phyloP scores from a whole-genome alignment of 2,329 filamentous ascomycete species.

The Pseudogymnoascus sp. region DNA sequence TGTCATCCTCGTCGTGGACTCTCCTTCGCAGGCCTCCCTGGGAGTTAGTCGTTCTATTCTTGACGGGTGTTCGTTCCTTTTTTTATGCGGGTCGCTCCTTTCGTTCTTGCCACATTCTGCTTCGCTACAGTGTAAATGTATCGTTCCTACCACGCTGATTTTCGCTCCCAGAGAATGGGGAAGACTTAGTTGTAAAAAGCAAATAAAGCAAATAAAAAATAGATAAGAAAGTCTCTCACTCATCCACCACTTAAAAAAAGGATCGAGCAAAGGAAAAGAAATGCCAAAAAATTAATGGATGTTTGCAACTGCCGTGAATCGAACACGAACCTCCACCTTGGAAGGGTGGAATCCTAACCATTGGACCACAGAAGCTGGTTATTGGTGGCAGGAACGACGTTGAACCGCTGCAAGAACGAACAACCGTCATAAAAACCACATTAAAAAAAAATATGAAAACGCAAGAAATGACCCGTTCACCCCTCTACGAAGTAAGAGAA shows the following conservation, averaged over 20 bases:
- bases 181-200: too few relatives aligned
- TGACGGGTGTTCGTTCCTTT: neutral
- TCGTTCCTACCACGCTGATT: too few relatives aligned
- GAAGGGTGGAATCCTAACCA: slow-evolving; percentile 22
- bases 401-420: too few relatives aligned
- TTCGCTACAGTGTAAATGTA: too few relatives aligned
- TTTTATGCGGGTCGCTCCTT: neutral
- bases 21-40: neutral
- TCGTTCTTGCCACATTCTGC: too few relatives aligned
- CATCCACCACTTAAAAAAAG: neutral
- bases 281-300: neutral
- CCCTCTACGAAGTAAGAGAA: neutral
- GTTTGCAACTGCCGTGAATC: slow-evolving; percentile 17
- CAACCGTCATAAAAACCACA: too few relatives aligned
- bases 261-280: neutral
- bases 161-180: too few relatives aligned
- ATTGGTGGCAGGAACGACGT: too few relatives aligned
- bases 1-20: neutral
- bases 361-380: slow-evolving; percentile 10
- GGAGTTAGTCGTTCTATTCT: neutral
- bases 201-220: neutral
- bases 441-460: too few relatives aligned
- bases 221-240: neutral
- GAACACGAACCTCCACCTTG: slow-evolving; percentile 25
- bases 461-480: too few relatives aligned